Evolutionary conservation across 2,329 filamentous ascomycete species (phyloP).

Genomic region (Colletotrichum sp.): DNA sequence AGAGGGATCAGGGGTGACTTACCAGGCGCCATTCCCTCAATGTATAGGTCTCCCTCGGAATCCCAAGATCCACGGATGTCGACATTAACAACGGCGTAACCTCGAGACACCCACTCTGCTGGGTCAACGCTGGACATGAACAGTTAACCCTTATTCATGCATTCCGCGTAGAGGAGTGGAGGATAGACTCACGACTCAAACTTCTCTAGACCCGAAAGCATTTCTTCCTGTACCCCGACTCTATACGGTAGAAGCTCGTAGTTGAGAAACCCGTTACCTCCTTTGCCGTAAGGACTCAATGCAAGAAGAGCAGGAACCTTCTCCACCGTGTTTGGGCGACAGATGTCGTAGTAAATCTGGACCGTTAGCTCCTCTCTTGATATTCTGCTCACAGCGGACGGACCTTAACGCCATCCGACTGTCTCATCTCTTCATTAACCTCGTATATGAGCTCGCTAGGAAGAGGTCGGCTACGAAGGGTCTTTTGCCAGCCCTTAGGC

Average conservation of each 20-base stretch:
- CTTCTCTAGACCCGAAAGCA: constrained; percentile 26
- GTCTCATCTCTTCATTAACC: not conserved
- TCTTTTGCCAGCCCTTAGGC: not conserved
- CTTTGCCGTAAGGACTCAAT: constrained; percentile 52
- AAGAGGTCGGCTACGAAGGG: not conserved
- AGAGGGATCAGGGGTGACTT: not conserved
- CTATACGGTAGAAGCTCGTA: constrained; percentile 38
- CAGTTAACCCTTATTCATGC: not conserved
- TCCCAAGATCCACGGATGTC: constrained; percentile 29
- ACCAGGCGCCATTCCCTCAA: not conserved
- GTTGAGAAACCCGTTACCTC: constrained; percentile 41
- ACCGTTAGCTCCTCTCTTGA: not conserved
- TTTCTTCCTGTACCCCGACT: constrained; percentile 34
- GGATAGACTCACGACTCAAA: constrained; percentile 26
- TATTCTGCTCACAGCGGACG: not conserved
- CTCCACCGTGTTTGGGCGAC: constrained; percentile 37
- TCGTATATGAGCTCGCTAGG: not conserved
- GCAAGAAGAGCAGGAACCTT: constrained; percentile 33
- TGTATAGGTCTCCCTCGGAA: constrained; percentile 24
- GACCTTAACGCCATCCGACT: not conserved
- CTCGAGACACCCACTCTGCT: constrained; percentile 29
- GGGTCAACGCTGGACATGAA: constrained; percentile 23
- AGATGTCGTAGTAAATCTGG: constrained; percentile 46
- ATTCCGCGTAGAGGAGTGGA: not conserved
- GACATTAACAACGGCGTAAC: constrained; percentile 31